phyloP scores from a whole-genome alignment of 2,329 filamentous ascomycete species.

The Rhinocladiella similis region DNA sequence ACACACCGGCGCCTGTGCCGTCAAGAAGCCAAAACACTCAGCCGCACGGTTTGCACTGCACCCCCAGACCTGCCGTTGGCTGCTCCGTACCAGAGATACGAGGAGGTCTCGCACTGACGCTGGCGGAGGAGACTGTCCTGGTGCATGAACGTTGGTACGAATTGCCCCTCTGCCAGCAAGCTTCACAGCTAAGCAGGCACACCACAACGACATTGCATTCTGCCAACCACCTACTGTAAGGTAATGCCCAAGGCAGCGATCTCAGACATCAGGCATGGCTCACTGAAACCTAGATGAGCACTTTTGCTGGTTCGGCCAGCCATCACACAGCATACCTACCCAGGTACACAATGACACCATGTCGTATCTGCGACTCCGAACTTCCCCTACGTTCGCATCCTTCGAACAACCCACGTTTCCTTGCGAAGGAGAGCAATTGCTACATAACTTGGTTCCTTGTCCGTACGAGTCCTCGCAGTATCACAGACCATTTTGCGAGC shows the following conservation, averaged over 20 bases:
- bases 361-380: slow-evolving; percentile 1
- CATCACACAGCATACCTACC: too few relatives aligned
- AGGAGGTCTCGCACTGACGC: background rate
- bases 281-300: too few relatives aligned
- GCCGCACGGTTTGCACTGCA: slow-evolving; percentile 2
- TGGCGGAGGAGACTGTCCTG: too few relatives aligned
- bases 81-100: background rate
- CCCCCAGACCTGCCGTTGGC: too few relatives aligned
- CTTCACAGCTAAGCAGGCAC: too few relatives aligned
- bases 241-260: too few relatives aligned
- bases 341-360: background rate
- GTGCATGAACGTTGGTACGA: too few relatives aligned
- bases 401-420: background rate
- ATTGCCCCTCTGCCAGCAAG: too few relatives aligned
- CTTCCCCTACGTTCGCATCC: background rate
- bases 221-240: too few relatives aligned
- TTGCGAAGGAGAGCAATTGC: background rate
- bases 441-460: background rate
- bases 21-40: background rate
- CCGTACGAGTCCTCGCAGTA: background rate
- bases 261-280: too few relatives aligned
- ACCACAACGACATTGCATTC: too few relatives aligned
- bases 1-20: background rate
- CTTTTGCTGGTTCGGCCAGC: too few relatives aligned
- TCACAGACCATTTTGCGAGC: background rate